phyloP scores from a whole-genome alignment of 202 grass and related monocot genomes.

The Carex arenaria region DNA sequence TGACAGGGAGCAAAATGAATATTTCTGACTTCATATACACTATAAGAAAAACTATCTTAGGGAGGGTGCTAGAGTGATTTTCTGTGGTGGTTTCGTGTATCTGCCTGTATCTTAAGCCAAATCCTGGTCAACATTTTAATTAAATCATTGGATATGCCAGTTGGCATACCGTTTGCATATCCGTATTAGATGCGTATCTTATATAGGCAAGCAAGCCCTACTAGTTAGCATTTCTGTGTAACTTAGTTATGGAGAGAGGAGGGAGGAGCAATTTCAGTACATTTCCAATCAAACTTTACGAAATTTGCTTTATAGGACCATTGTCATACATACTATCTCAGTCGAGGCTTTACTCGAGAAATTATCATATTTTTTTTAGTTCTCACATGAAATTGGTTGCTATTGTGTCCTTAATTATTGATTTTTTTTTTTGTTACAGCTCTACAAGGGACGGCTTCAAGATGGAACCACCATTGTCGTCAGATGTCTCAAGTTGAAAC shows the following conservation, averaged over 20 bases:
- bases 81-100: background rate
- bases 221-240: background rate
- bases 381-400: background rate
- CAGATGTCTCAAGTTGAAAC: constrained; percentile 62
- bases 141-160: background rate
- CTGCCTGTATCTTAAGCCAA: background rate
- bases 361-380: background rate
- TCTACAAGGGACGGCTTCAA: constrained; percentile 72
- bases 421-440: constrained; percentile 22
- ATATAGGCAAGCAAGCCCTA: background rate
- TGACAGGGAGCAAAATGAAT: background rate
- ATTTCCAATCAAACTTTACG: background rate
- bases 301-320: background rate
- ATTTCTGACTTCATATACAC: background rate
- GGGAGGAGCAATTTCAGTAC: background rate
- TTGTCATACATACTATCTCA: background rate
- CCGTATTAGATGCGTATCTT: background rate
- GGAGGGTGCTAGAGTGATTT: background rate
- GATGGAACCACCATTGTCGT: constrained; percentile 62
- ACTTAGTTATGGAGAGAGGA: background rate
- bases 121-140: background rate
- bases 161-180: background rate
- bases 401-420: background rate
- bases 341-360: background rate
- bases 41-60: background rate